Percentiles rank a stretch among this genome's conserved stretches.
Evolutionary conservation across 768 basidiomycete species (phyloP).

Genomic region (Xerocomellus intermedius): DNA sequence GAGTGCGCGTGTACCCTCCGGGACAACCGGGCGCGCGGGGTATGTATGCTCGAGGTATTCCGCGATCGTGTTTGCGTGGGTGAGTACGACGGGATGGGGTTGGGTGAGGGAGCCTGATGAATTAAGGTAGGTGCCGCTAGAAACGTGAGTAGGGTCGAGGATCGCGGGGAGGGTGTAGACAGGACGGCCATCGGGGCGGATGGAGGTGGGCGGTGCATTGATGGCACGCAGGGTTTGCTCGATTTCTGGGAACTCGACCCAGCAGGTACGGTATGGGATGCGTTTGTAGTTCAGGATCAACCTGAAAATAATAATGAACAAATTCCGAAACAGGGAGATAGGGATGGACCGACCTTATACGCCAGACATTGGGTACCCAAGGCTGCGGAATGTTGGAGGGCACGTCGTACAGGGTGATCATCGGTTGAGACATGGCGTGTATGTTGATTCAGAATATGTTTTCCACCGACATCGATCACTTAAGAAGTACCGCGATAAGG

Average conservation of each 20-base stretch:
- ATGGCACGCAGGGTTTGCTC: conserved; percentile 58
- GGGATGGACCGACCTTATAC: conserved; percentile 49
- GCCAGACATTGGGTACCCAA: conserved; percentile 79
- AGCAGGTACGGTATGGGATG: conserved; percentile 64
- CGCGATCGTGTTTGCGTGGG: conserved; percentile 60
- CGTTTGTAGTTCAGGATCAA: conserved; percentile 78
- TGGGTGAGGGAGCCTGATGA: conserved; percentile 31
- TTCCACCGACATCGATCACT: not conserved
- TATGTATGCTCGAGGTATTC: conserved; percentile 71
- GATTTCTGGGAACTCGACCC: conserved; percentile 70
- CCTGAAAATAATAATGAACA: conserved; percentile 34
- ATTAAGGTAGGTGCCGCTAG: not conserved
- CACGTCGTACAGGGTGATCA: conserved; percentile 66
- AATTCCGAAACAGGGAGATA: not conserved
- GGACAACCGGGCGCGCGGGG: conserved; percentile 68
- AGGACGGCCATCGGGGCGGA: conserved; percentile 54
- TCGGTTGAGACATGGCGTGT: conserved; percentile 42
- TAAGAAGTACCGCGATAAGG: conserved; percentile 7
- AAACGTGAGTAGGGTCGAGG: conserved; percentile 46
- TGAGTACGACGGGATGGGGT: conserved; percentile 48
- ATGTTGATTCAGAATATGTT: not conserved
- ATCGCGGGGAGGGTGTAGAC: conserved; percentile 72
- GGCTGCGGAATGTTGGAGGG: conserved; percentile 58
- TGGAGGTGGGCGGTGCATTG: conserved; percentile 55
- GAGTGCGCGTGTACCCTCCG: conserved; percentile 65